A percentile compares a stretch with the other conserved stretches of the same genome.
Evolutionary conservation across 2,329 filamentous ascomycete genomes (phyloP).

Genomic region (Fusarium napiforme): DNA sequence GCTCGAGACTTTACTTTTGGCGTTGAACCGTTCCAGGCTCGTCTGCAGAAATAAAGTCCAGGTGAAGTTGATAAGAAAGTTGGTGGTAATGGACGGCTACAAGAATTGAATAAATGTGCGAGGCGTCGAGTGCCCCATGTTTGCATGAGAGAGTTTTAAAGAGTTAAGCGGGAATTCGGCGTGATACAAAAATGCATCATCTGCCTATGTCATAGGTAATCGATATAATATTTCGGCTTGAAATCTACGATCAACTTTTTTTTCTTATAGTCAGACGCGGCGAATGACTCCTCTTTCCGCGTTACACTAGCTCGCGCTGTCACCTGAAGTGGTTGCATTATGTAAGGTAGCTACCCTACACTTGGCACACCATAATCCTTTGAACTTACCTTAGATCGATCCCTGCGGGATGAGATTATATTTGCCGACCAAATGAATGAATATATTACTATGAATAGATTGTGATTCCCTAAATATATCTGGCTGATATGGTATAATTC

Average conservation of each 20-base stretch:
- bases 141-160: slow-evolving; percentile 42
- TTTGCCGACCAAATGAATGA: too few species aligned
- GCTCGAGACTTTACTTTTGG: not conserved
- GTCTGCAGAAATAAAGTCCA: slow-evolving; percentile 7
- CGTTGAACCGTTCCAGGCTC: not conserved
- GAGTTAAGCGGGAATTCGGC: not conserved
- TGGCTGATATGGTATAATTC: not conserved
- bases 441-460: not conserved
- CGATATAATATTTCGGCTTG: not conserved
- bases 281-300: slow-evolving; percentile 32
- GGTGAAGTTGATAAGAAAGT: not conserved
- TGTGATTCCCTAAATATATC: not conserved
- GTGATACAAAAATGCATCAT: slow-evolving; percentile 9
- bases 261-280: slow-evolving; percentile 16
- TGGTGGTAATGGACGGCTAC: slow-evolving; percentile 10
- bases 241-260: slow-evolving; percentile 20
- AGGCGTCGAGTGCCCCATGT: slow-evolving; percentile 43
- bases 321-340: slow-evolving; percentile 19
- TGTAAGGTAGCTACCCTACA: slow-evolving; percentile 15
- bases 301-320: slow-evolving; percentile 30
- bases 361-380: too few species aligned
- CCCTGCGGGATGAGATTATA: too few species aligned
- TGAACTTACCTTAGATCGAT: too few species aligned
- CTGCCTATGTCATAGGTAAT: slow-evolving; percentile 5
- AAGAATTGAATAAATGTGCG: slow-evolving; percentile 22